Evolutionary conservation across 2,329 filamentous ascomycete species (phyloP), one percentile per base, ranked within the genome.

Genomic region (Aspergillus felis): DNA sequence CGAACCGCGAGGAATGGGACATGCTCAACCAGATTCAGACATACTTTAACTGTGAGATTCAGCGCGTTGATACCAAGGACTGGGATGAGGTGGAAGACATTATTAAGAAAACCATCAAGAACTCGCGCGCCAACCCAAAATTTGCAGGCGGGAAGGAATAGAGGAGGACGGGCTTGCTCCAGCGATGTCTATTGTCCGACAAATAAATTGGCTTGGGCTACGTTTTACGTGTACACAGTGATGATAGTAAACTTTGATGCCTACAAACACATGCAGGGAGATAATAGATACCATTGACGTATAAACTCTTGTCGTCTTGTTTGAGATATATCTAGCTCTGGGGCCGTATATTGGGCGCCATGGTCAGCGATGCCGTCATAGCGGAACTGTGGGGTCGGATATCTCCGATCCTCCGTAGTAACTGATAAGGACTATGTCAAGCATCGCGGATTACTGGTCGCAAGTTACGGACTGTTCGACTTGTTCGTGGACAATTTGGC

Each of bases 21-120:
- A 89, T 90, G 66, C 84, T 99, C 50, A 85, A 86, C 65, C 78
- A 84, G n/a, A 99, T 97, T 69, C 87, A 90, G 57, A 77, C 82
- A 14, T 87, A 89, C 73, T 97, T 95, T 75, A 82, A 84, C 57
- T 92, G 94, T 48, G 85, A 92, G 65, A 85, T 97, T 59, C 86
- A 91, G 50, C 87, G 88, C 64, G 84, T 99, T 51, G 87, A 92
- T 63, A 91, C 90, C 2, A 84, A 87, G 27, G 92, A 99, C 71
- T 97, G 93, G 92, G 94, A 97, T 68, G 81, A 86, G 57, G 91
- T 94, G 0, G 93, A 97, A 78, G 84, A 86, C 50, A 84, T 87
- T 62, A 89, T 97, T 57, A 91, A 95, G 76, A 83, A 83, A 54
- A 87, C 92, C 54, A 91, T 93, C 80, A 92, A 91, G 57, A 78